phyloP scores from a whole-genome alignment of 805 yeast genomes.

The Metschnikowia borealis region DNA sequence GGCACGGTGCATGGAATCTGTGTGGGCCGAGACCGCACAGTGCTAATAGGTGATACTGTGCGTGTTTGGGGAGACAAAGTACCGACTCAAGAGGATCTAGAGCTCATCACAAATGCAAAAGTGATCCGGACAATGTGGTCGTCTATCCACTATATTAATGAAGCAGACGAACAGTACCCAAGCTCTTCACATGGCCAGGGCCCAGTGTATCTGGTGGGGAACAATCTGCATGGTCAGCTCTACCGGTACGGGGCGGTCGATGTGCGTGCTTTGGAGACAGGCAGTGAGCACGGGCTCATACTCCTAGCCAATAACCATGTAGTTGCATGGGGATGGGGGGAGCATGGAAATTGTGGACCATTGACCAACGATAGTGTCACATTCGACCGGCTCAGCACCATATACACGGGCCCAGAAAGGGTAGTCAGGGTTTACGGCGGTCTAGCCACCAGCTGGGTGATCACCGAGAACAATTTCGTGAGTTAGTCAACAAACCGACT shows the following conservation, averaged over 20 bases:
- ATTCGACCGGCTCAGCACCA: slow-evolving; percentile 32
- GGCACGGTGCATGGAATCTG: slow-evolving; percentile 17
- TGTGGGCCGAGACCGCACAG: slow-evolving; percentile 60
- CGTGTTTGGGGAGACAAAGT: slow-evolving; percentile 9
- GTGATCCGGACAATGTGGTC: slow-evolving; percentile 70
- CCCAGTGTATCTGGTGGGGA: slow-evolving; percentile 55
- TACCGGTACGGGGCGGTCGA: slow-evolving; percentile 23
- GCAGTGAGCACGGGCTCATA: slow-evolving; percentile 84
- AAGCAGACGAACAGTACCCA: neutral
- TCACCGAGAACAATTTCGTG: slow-evolving; percentile 13
- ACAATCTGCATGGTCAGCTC: slow-evolving; percentile 71
- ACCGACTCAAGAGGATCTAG: slow-evolving; percentile 18
- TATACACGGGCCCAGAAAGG: slow-evolving; percentile 21
- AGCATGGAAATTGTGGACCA: slow-evolving; percentile 90
- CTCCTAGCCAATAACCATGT: slow-evolving; percentile 33
- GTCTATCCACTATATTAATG: slow-evolving; percentile 48
- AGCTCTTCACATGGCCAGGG: neutral
- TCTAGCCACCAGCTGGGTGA: slow-evolving; percentile 67
- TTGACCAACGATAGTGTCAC: slow-evolving; percentile 26
- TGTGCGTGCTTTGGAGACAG: slow-evolving; percentile 41
- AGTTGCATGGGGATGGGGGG: slow-evolving; percentile 97
- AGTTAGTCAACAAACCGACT: neutral
- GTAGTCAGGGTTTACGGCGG: slow-evolving; percentile 50
- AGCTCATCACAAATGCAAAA: slow-evolving; percentile 6
- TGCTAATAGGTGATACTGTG: slow-evolving; percentile 23